A percentile compares a stretch with the other conserved stretches of the same genome.
Evolutionary conservation across 495 filamentous ascomycete genomes (phyloP).

Genomic region (Amorphotheca resinae): DNA sequence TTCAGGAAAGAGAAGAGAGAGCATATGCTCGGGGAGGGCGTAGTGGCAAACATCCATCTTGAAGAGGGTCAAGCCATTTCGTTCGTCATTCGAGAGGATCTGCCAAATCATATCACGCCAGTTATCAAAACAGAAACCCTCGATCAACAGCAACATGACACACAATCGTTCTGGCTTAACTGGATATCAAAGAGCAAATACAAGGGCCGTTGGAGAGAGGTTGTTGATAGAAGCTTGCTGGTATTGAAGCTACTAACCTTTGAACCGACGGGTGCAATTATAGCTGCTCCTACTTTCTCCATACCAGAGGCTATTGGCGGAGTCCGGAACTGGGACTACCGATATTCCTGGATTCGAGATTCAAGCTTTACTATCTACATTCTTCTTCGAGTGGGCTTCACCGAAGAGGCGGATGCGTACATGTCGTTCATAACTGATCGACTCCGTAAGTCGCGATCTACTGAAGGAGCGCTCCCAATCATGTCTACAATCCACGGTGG

Average conservation of each 20-base stretch:
- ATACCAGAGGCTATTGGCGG: constrained; percentile 63
- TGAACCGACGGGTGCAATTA: constrained; percentile 43
- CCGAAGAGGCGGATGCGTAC: constrained; percentile 59
- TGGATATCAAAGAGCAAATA: constrained; percentile 59
- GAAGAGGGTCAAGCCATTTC: constrained; percentile 54
- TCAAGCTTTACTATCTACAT: constrained; percentile 67
- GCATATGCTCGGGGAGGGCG: constrained; percentile 44
- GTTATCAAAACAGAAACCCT: constrained; percentile 41
- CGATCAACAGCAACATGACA: constrained; percentile 48
- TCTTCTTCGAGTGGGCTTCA: constrained; percentile 59
- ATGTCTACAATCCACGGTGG: constrained; percentile 68
- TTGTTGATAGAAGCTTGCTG: constrained; percentile 53
- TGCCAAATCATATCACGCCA: constrained; percentile 35
- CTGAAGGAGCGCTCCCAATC: constrained; percentile 49
- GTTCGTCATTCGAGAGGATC: constrained; percentile 49
- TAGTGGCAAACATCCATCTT: constrained; percentile 43
- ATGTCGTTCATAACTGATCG: constrained; percentile 62
- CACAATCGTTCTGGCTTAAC: constrained; percentile 53
- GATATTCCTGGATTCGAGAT: constrained; percentile 64
- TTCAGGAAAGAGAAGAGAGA: constrained; percentile 38
- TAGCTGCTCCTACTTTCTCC: constrained; percentile 49
- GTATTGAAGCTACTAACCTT: constrained; percentile 63
- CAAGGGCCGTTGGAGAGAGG: constrained; percentile 57
- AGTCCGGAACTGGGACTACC: constrained; percentile 65
- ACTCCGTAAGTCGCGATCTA: constrained; percentile 34